Percentiles rank a stretch among this genome's conserved stretches.
These are phyloP conservation scores for Luzula sylvatica DNA, from an alignment of 176 grass and related monocot genomes.

Conservation along the genomic window DNA sequence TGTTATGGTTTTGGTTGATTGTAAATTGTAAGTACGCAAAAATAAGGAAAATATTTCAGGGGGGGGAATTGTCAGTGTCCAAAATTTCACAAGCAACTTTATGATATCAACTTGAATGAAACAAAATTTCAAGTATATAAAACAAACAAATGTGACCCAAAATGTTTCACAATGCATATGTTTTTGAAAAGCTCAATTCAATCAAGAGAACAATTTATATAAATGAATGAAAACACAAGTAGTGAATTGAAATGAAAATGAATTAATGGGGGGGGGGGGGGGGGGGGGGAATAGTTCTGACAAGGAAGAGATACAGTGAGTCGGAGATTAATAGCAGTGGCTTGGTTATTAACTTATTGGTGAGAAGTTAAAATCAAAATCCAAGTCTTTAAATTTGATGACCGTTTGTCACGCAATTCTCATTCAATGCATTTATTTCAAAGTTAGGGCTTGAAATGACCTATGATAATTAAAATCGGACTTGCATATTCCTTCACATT, in stretches of 20 bases:
- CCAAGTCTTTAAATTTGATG: neutral
- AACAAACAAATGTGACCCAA: neutral
- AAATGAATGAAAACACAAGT: too few species aligned
- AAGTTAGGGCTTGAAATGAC: slow-evolving; percentile 3
- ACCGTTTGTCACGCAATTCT: slow-evolving; percentile 19
- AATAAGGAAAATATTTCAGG: too few species aligned
- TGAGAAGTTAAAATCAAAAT: slow-evolving; percentile 9
- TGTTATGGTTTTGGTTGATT: neutral
- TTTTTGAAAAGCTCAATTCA: neutral
- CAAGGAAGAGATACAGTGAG: neutral
- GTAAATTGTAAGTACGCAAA: too few species aligned
- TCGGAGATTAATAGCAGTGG: neutral
- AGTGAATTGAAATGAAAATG: too few species aligned
- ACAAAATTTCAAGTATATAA: neutral
- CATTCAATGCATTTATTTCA: neutral
- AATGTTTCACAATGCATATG: neutral
- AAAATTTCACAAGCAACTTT: neutral
- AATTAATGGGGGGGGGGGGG: too few species aligned
- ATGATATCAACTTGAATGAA: neutral
- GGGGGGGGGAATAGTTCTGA: neutral
- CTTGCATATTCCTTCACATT: neutral
- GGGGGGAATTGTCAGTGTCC: too few species aligned
- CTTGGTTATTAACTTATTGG: neutral
- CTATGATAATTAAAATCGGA: neutral
- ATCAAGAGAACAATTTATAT: too few species aligned